A percentile compares a stretch with the other conserved stretches of the same genome.
Evolutionary conservation across 2,329 filamentous ascomycete species (phyloP).

Genomic region (Aspergillus unguis): DNA sequence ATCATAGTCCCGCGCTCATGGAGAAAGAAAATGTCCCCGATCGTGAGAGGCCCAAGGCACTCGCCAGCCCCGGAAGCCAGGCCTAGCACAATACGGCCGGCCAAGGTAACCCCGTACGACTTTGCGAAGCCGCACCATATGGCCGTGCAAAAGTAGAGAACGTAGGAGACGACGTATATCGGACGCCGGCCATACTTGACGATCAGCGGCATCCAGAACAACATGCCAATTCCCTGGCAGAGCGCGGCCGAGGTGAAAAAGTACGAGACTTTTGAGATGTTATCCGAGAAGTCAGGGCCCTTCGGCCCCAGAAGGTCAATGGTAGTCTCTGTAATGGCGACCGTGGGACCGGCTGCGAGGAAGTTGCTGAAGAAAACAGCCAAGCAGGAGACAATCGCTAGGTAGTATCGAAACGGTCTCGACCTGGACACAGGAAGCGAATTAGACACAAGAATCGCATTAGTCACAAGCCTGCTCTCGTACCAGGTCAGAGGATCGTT

Average conservation of each 20-base stretch:
- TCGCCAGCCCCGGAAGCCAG: conserved; percentile 54
- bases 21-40: conserved; percentile 40
- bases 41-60: conserved; percentile 47
- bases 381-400: conserved; percentile 18
- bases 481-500: conserved; percentile 29
- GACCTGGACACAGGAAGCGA: background rate
- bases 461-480: no score
- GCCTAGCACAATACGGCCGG: conserved; percentile 30
- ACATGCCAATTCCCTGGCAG: conserved; percentile 45
- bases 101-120: conserved; percentile 26
- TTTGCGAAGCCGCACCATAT: conserved; percentile 38
- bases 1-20: conserved; percentile 8
- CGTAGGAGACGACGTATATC: conserved; percentile 14
- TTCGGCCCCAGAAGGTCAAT: conserved; percentile 47
- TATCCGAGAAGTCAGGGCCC: background rate
- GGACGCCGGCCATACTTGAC: conserved; percentile 37
- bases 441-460: background rate
- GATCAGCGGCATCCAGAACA: conserved; percentile 38
- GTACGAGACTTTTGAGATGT: conserved; percentile 40
- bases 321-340: conserved; percentile 50
- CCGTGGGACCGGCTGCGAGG: conserved; percentile 53
- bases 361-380: conserved; percentile 58
- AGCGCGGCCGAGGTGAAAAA: conserved; percentile 54
- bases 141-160: conserved; percentile 33
- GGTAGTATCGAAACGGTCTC: background rate